These are phyloP conservation scores for Scedosporium apiospermum DNA, from an alignment of 2,329 filamentous ascomycete genomes.

Conservation along the genomic window DNA sequence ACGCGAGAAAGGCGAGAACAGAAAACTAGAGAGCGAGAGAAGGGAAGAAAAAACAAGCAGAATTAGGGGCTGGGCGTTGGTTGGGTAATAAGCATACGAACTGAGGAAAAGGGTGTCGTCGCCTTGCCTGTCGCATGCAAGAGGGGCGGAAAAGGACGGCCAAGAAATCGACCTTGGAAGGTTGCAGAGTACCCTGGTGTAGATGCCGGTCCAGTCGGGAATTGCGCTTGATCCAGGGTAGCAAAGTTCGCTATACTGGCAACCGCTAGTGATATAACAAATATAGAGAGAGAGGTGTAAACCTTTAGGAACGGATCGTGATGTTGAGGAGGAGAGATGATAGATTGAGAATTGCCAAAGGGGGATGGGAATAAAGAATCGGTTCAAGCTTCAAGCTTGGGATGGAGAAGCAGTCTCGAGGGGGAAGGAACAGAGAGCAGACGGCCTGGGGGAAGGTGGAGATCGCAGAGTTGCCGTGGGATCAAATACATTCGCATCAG, in stretches of 20 bases:
- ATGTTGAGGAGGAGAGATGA: background rate
- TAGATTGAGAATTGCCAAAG: background rate
- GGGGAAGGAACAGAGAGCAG: background rate
- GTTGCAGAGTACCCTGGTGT: background rate
- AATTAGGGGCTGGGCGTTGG: background rate
- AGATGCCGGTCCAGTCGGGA: background rate
- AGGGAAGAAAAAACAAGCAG: too few species aligned
- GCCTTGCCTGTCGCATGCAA: background rate
- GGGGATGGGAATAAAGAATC: background rate
- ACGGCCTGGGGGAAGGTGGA: background rate
- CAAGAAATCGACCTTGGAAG: background rate
- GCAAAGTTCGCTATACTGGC: background rate
- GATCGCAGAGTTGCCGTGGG: background rate
- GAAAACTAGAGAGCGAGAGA: too few species aligned
- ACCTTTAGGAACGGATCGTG: background rate
- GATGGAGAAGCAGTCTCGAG: background rate
- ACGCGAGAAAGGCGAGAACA: too few species aligned
- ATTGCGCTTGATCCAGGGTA: background rate
- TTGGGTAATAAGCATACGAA: background rate
- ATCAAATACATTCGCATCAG: background rate
- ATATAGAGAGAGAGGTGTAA: background rate
- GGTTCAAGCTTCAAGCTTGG: background rate
- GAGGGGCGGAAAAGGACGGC: background rate
- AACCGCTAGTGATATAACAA: background rate
- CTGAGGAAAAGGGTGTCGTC: background rate